Percentiles rank a stretch among this genome's conserved stretches.
Evolutionary conservation across 202 grass and related monocot species (phyloP).

Genomic region (Saccharum hybrid): DNA sequence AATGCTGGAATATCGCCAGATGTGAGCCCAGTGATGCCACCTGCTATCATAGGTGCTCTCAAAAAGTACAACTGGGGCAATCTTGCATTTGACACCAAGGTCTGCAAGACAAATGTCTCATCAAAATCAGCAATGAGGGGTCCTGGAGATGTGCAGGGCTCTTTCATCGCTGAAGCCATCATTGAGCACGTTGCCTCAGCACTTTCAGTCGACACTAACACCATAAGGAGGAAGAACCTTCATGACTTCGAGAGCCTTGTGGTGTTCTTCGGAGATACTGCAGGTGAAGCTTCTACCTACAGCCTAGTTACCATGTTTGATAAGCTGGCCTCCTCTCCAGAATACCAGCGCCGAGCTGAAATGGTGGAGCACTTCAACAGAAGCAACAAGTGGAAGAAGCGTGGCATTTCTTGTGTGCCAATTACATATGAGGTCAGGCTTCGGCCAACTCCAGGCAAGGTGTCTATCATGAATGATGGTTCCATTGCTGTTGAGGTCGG

Average conservation of each 20-base stretch:
- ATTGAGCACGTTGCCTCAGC: slow-evolving; percentile 76
- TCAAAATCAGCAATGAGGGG: slow-evolving; percentile 70
- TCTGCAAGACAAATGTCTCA: slow-evolving; percentile 78
- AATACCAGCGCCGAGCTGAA: slow-evolving; percentile 44
- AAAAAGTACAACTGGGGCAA: slow-evolving; percentile 89
- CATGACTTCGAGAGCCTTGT: slow-evolving; percentile 65
- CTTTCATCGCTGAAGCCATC: slow-evolving; percentile 85
- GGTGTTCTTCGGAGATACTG: slow-evolving; percentile 46
- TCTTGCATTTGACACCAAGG: slow-evolving; percentile 62
- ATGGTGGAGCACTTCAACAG: slow-evolving; percentile 58
- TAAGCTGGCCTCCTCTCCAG: slow-evolving; percentile 57
- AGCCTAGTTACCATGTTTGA: slow-evolving; percentile 68
- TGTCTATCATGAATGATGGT: slow-evolving; percentile 81
- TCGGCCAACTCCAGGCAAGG: slow-evolving; percentile 56
- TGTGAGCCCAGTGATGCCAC: slow-evolving; percentile 34
- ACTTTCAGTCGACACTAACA: slow-evolving; percentile 55
- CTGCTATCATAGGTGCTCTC: slow-evolving; percentile 45
- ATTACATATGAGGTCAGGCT: slow-evolving; percentile 50
- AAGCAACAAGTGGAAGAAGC: slow-evolving; percentile 73
- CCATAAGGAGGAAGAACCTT: slow-evolving; percentile 71
- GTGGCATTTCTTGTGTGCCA: slow-evolving; percentile 86
- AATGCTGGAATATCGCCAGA: slow-evolving; percentile 73
- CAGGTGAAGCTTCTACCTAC: slow-evolving; percentile 63
- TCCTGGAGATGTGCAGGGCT: slow-evolving; percentile 78
- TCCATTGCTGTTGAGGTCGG: slow-evolving; percentile 88